These are phyloP conservation scores for Leccinum longicurvipes DNA, from an alignment of 768 basidiomycete genomes.

Conservation along the genomic window DNA sequence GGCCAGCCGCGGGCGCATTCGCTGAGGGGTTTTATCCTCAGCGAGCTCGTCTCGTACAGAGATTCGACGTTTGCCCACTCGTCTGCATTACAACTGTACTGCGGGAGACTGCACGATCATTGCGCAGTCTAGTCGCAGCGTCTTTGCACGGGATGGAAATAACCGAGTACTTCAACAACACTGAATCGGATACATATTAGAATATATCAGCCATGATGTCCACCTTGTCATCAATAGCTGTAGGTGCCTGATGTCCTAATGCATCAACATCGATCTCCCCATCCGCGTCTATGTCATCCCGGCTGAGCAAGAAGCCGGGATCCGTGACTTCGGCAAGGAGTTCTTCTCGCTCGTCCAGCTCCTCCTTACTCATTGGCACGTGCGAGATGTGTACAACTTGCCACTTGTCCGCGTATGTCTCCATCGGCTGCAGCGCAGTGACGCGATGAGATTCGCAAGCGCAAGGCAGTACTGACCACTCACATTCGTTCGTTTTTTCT, in stretches of 20 bases:
- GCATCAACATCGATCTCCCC: conserved; percentile 51
- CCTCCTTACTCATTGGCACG: conserved; percentile 66
- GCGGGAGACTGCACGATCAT: not conserved
- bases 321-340: conserved; percentile 75
- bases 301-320: conserved; percentile 49
- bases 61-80: not conserved
- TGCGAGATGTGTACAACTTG: conserved; percentile 73
- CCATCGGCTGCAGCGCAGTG: conserved; percentile 48
- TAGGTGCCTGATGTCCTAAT: conserved; percentile 57
- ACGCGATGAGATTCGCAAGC: not conserved
- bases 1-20: not conserved
- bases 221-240: conserved; percentile 44
- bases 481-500: conserved; percentile 81
- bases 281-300: conserved; percentile 56
- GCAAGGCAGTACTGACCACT: conserved; percentile 24
- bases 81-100: not conserved
- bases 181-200: conserved; percentile 9
- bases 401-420: conserved; percentile 80
- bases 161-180: not conserved
- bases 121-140: not conserved
- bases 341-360: conserved; percentile 76
- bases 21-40: not conserved
- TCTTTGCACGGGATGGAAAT: not conserved
- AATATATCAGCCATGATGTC: conserved; percentile 35
- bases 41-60: not conserved